phyloP scores from a whole-genome alignment of 108 stramenopile species.

The Cyclostephanos tholiformis region DNA sequence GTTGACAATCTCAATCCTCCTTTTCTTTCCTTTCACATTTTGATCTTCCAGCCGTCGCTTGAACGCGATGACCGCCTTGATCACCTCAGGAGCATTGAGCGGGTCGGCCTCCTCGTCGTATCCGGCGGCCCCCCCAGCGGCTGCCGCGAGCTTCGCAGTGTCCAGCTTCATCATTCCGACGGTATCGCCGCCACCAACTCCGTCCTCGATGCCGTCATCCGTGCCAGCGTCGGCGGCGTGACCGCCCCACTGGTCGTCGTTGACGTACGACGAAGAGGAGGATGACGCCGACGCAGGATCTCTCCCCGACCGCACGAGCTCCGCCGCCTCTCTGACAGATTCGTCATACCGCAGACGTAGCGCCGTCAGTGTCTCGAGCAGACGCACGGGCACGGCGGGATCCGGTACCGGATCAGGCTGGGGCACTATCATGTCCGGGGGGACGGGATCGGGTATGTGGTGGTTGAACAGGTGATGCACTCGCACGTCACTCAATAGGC shows the following conservation, averaged over 20 bases:
- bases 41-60: constrained; percentile 58
- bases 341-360: constrained; percentile 34
- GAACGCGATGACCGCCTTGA: constrained; percentile 77
- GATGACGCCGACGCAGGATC: background rate
- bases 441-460: constrained; percentile 44
- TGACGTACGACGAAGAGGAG: background rate
- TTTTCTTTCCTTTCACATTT: constrained; percentile 46
- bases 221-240: constrained; percentile 39
- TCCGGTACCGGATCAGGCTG: constrained; percentile 29
- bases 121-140: constrained; percentile 54
- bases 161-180: constrained; percentile 23
- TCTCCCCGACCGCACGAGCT: background rate
- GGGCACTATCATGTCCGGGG: constrained; percentile 47
- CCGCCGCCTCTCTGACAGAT: constrained; percentile 4
- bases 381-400: constrained; percentile 27
- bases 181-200: background rate
- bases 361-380: constrained; percentile 37
- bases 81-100: constrained; percentile 74
- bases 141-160: constrained; percentile 49
- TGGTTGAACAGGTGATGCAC: constrained; percentile 36
- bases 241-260: constrained; percentile 35
- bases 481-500: constrained; percentile 9
- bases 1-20: constrained; percentile 53
- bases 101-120: constrained; percentile 87
- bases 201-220: background rate